These are phyloP conservation scores for Arabis alpina DNA, from an alignment of 345 rosid genomes.

Conservation along the genomic window DNA sequence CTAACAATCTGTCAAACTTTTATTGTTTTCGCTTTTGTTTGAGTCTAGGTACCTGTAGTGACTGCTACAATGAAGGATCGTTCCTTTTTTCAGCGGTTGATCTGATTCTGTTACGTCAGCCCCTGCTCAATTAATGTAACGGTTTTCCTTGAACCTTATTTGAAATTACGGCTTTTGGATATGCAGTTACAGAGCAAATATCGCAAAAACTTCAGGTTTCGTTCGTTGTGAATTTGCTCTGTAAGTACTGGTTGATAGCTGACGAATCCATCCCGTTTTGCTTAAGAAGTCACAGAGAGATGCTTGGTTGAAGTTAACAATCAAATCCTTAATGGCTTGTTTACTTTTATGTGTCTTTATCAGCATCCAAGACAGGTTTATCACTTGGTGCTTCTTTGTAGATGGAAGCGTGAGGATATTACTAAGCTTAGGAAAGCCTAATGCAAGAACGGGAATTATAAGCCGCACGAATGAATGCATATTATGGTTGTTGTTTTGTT, in stretches of 20 bases:
- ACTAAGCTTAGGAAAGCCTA: constrained; percentile 71
- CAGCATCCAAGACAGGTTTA: constrained; percentile 88
- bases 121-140: constrained; percentile 30
- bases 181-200: too few species aligned
- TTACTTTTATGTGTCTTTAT: constrained; percentile 93
- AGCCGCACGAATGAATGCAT: constrained; percentile 90
- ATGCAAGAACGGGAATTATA: constrained; percentile 86
- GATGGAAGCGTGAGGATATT: constrained; percentile 78
- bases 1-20: constrained; percentile 11
- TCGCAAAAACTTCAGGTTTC: too few species aligned
- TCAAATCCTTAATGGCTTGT: constrained; percentile 87
- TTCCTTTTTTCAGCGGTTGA: constrained; percentile 84
- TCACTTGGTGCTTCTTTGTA: constrained; percentile 77
- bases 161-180: constrained; percentile 32
- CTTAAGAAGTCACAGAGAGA: constrained; percentile 73
- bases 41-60: constrained; percentile 86
- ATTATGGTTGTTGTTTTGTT: constrained; percentile 77
- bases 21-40: constrained; percentile 29
- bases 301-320: constrained; percentile 95
- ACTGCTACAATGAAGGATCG: constrained; percentile 84
- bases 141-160: constrained; percentile 6
- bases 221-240: too few species aligned
- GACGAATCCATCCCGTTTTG: too few species aligned
- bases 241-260: too few species aligned
- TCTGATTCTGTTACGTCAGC: constrained; percentile 75